Percentiles rank a stretch among this genome's conserved stretches.
phyloP scores from a whole-genome alignment of 2,329 filamentous ascomycete genomes.

The Botrytis deweyae region DNA sequence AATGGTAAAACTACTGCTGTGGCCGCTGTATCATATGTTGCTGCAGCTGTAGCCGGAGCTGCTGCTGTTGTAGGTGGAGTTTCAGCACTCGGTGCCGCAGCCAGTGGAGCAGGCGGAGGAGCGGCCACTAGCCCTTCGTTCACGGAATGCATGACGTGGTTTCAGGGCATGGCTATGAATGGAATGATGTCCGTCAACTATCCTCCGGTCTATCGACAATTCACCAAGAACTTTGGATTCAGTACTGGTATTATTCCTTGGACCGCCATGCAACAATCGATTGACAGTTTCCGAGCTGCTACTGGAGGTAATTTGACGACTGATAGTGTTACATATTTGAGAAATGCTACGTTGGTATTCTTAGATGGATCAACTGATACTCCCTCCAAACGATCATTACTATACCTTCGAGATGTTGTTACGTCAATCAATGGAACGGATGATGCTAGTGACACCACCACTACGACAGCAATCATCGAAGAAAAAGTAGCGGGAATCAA shows the following conservation, averaged over 20 bases:
- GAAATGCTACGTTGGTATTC: constrained; percentile 74
- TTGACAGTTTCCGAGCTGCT: constrained; percentile 75
- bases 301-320: constrained; percentile 86
- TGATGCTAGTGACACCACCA: constrained; percentile 27
- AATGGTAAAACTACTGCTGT: constrained; percentile 84
- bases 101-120: constrained; percentile 54
- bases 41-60: constrained; percentile 80
- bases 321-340: constrained; percentile 73
- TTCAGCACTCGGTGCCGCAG: constrained; percentile 63
- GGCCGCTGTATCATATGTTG: constrained; percentile 77
- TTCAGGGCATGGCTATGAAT: constrained; percentile 91
- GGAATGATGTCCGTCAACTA: constrained; percentile 93
- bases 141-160: constrained; percentile 80
- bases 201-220: constrained; percentile 83
- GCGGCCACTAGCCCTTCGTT: constrained; percentile 79
- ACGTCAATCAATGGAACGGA: constrained; percentile 46
- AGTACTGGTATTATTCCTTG: constrained; percentile 82
- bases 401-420: constrained; percentile 56
- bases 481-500: constrained; percentile 71
- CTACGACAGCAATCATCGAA: constrained; percentile 42
- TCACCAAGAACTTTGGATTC: constrained; percentile 91
- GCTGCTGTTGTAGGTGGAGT: constrained; percentile 73
- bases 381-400: constrained; percentile 54
- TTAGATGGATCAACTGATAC: constrained; percentile 56
- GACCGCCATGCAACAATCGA: constrained; percentile 74